These are phyloP conservation scores for Hura crepitans DNA, from an alignment of 441 rosid species.

Conservation along the genomic window DNA sequence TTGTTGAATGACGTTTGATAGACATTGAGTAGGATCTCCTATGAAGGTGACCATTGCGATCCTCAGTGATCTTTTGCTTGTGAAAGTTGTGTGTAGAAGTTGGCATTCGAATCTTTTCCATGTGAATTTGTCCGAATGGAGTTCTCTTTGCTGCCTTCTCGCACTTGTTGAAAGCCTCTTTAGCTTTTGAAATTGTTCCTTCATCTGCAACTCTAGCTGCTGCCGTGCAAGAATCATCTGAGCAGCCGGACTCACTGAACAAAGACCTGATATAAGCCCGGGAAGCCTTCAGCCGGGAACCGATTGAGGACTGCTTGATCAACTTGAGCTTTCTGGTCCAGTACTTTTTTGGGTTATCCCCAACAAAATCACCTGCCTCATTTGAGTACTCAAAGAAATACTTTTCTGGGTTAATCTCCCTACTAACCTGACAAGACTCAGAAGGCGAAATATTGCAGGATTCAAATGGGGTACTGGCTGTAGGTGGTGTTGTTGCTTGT, in stretches of 20 bases:
- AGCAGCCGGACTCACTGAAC: constrained; percentile 58
- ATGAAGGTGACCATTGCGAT: background rate
- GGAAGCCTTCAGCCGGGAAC: too few relatives aligned
- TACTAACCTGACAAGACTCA: constrained; percentile 58
- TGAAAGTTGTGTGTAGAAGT: constrained; percentile 17
- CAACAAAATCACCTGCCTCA: constrained; percentile 24
- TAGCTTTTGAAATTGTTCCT: constrained; percentile 37
- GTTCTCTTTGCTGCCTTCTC: constrained; percentile 31
- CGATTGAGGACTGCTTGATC: too few relatives aligned
- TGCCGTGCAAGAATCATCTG: constrained; percentile 35
- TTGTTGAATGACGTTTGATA: too few relatives aligned
- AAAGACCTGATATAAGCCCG: constrained; percentile 27
- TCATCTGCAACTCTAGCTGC: constrained; percentile 49
- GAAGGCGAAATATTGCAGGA: constrained; percentile 37
- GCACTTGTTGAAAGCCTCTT: constrained; percentile 28
- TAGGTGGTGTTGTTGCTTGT: constrained; percentile 48
- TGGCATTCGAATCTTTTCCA: constrained; percentile 34
- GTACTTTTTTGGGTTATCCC: constrained; percentile 41
- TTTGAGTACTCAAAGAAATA: constrained; percentile 38
- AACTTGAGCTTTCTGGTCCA: too few relatives aligned
- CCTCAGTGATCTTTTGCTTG: constrained; percentile 32
- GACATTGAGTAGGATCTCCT: too few relatives aligned
- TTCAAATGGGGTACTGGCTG: constrained; percentile 60
- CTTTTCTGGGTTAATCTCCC: constrained; percentile 67
- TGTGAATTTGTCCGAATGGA: constrained; percentile 53